Conservation (phyloP, 345 rosid genomes). For the Bruguiera sexangula region DNA sequence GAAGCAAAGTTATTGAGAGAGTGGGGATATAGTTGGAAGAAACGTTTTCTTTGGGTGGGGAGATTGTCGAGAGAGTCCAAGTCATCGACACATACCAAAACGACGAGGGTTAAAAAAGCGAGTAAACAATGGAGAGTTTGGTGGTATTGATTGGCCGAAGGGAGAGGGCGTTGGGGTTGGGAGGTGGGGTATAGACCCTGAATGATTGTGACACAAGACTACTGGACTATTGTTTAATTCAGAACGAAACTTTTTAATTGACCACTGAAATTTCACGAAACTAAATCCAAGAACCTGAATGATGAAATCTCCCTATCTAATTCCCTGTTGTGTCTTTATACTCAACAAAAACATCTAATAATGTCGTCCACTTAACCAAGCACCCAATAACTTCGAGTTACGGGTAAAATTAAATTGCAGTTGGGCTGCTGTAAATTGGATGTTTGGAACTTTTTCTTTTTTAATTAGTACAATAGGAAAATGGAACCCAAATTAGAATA, state of each 20-base stretch:
- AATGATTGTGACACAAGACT: slow-evolving; percentile 21
- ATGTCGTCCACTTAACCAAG: no score
- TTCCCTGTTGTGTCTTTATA: no score
- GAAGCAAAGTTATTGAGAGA: slow-evolving; percentile 1
- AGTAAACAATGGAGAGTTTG: slow-evolving; percentile 13
- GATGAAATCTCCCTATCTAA: no score
- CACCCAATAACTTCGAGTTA: no score
- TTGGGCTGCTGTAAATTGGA: no score
- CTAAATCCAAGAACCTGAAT: no score
- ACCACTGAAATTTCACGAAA: background rate
- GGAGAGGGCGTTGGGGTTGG: slow-evolving; percentile 7
- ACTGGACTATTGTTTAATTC: background rate
- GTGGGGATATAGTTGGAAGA: background rate
- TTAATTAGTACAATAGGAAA: no score
- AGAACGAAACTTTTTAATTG: background rate
- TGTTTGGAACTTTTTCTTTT: no score
- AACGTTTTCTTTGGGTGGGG: background rate
- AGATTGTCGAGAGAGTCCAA: slow-evolving; percentile 22
- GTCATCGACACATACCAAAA: slow-evolving; percentile 33
- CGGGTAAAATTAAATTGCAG: no score
- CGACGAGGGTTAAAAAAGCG: slow-evolving; percentile 11
- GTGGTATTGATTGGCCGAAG: slow-evolving; percentile 34
- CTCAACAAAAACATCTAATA: no score
- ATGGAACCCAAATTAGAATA: background rate
- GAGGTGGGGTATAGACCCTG: background rate